These are phyloP conservation scores for Metschnikowia lochheadii DNA, from an alignment of 805 yeast genomes.

Conservation along the genomic window DNA sequence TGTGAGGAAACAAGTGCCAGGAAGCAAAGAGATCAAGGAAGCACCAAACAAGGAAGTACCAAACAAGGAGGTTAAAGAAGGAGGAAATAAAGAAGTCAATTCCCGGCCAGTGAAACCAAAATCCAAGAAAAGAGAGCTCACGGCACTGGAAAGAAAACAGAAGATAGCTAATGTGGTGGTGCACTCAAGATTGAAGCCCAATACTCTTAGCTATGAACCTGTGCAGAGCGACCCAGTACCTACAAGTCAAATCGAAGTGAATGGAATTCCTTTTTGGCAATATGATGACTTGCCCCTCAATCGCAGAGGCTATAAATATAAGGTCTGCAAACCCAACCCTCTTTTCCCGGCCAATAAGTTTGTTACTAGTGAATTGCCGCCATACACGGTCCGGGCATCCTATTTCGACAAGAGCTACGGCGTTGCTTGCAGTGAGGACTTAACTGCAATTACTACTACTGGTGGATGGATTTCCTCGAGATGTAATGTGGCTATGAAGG, in stretches of 20 bases:
- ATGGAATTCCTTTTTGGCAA: constrained; percentile 30
- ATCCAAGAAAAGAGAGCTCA: constrained; percentile 16
- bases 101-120: constrained; percentile 26
- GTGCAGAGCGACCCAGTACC: constrained; percentile 10
- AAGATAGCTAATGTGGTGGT: constrained; percentile 28
- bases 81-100: constrained; percentile 12
- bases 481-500: constrained; percentile 68
- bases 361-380: constrained; percentile 70
- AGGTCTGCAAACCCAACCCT: constrained; percentile 72
- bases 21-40: background rate
- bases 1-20: background rate
- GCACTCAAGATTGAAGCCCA: constrained; percentile 35
- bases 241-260: constrained; percentile 12
- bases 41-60: constrained; percentile 6
- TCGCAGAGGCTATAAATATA: constrained; percentile 75
- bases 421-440: constrained; percentile 30
- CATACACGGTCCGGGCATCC: constrained; percentile 53
- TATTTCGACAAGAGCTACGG: constrained; percentile 70
- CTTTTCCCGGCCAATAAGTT: constrained; percentile 54
- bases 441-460: constrained; percentile 47
- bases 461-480: constrained; percentile 81
- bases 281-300: constrained; percentile 81
- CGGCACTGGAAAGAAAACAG: constrained; percentile 23
- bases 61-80: constrained; percentile 10
- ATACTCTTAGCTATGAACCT: constrained; percentile 22